Evolutionary conservation across 768 basidiomycete species (phyloP).

Genomic region (Amanita polypyramis): DNA sequence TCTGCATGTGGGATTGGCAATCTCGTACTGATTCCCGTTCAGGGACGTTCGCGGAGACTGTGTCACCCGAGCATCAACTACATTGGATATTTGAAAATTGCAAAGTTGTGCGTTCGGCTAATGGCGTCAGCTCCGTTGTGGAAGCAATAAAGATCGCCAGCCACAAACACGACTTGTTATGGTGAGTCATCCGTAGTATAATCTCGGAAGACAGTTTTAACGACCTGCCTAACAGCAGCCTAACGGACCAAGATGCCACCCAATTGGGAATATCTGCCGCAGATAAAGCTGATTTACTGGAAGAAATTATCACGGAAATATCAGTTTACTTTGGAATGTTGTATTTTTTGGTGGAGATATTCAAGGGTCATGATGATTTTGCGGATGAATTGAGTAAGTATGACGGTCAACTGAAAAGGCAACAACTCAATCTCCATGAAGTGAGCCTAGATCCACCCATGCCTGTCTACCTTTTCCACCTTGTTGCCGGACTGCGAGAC

Average conservation of each 20-base stretch:
- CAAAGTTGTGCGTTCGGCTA: slow-evolving; percentile 71
- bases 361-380: slow-evolving; percentile 89
- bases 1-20: background rate
- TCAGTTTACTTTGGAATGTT: slow-evolving; percentile 92
- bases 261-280: slow-evolving; percentile 60
- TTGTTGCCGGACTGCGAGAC: slow-evolving; percentile 85
- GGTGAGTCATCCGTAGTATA: slow-evolving; percentile 30
- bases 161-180: slow-evolving; percentile 75
- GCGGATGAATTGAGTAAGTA: slow-evolving; percentile 91
- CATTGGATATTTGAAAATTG: slow-evolving; percentile 95
- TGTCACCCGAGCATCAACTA: slow-evolving; percentile 87
- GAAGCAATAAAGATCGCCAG: slow-evolving; percentile 87
- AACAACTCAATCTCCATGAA: slow-evolving; percentile 20
- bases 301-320: slow-evolving; percentile 87
- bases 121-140: slow-evolving; percentile 75
- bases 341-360: slow-evolving; percentile 90
- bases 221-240: slow-evolving; percentile 35
- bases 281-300: slow-evolving; percentile 71
- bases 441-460: slow-evolving; percentile 95
- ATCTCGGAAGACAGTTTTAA: slow-evolving; percentile 2
- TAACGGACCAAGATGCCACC: slow-evolving; percentile 64
- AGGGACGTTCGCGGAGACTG: slow-evolving; percentile 90
- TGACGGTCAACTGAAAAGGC: background rate
- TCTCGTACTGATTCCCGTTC: slow-evolving; percentile 4
- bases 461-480: slow-evolving; percentile 84